Conservation (phyloP, 2,329 filamentous ascomycete species). For the Alternaria sp. region DNA sequence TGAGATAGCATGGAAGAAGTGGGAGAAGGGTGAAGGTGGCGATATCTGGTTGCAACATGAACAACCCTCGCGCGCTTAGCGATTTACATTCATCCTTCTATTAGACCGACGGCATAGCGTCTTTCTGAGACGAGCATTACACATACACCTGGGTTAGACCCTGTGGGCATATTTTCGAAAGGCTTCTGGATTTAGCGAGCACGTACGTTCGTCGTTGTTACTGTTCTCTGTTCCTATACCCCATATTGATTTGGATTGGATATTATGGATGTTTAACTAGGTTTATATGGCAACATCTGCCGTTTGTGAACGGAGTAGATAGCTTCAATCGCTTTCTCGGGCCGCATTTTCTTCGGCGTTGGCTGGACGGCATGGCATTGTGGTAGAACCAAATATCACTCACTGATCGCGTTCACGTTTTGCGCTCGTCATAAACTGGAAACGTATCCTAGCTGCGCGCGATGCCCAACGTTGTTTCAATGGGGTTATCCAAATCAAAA, state of each 20-base stretch:
- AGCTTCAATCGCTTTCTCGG: background rate
- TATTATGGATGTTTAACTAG: background rate
- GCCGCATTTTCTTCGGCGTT: background rate
- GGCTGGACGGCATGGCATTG: background rate
- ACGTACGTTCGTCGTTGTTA: slow-evolving; percentile 7
- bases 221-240: slow-evolving; percentile 15
- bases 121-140: background rate
- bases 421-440: background rate
- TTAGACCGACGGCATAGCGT: slow-evolving; percentile 3
- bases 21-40: slow-evolving; percentile 85
- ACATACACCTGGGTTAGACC: slow-evolving; percentile 8
- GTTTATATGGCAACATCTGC: background rate
- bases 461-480: background rate
- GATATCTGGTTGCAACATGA: slow-evolving; percentile 78
- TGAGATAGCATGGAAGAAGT: slow-evolving; percentile 84
- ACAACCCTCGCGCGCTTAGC: slow-evolving; percentile 5
- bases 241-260: slow-evolving; percentile 15
- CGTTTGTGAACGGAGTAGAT: background rate
- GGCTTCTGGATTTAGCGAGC: slow-evolving; percentile 9
- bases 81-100: slow-evolving; percentile 1
- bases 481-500: background rate
- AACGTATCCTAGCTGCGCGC: background rate
- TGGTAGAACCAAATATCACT: background rate
- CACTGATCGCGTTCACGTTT: background rate
- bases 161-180: slow-evolving; percentile 1